Evolutionary conservation across 179 eudicot species (phyloP), one percentile per base, ranked within the genome.

Genomic region (Silene noctiflora): DNA sequence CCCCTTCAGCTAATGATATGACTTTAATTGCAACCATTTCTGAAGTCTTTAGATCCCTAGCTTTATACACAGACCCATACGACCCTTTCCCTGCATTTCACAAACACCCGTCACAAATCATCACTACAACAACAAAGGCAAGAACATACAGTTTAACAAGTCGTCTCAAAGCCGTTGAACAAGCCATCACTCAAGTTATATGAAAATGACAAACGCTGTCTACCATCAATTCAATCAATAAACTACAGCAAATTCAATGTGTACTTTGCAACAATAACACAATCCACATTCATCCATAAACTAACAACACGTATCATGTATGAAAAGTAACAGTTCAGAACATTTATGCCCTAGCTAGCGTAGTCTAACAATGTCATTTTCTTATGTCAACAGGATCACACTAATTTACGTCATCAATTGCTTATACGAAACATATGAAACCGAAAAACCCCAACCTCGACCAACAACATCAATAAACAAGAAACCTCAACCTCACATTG

Each of bases 11-110:
- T 77, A 94, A 81, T 44, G 97, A 95, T 82, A 95, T 95, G 64
- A 95, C 96, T 95, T 95, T 95, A 81, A 95, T 88, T 17, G 99
- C 99, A 81, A 95, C 99, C 87, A 91, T 72, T 66, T 95, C 99
- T 58, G 97, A 93, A 75, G 97, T 95, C 69, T 62, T 87, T 69
- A 84, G 42, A 87, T 95, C 99, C 72, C 99, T 90, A 81, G 99
- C 99, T 85, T n/a, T n/a, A n/a, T n/a, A n/a, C n/a, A n/a, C n/a
- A n/a, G n/a, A n/a, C n/a, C n/a, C n/a, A n/a, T n/a, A n/a, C n/a
- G n/a, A n/a, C n/a, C n/a, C n/a, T n/a, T n/a, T n/a, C n/a, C n/a
- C n/a, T n/a, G n/a, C n/a, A n/a, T n/a, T n/a, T n/a, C n/a, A n/a
- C n/a, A n/a, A n/a, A n/a, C n/a, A n/a, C n/a, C n/a, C n/a, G n/a